phyloP scores from a whole-genome alignment of 1,284 basidiomycete genomes.

The Chondrostereum purpureum region DNA sequence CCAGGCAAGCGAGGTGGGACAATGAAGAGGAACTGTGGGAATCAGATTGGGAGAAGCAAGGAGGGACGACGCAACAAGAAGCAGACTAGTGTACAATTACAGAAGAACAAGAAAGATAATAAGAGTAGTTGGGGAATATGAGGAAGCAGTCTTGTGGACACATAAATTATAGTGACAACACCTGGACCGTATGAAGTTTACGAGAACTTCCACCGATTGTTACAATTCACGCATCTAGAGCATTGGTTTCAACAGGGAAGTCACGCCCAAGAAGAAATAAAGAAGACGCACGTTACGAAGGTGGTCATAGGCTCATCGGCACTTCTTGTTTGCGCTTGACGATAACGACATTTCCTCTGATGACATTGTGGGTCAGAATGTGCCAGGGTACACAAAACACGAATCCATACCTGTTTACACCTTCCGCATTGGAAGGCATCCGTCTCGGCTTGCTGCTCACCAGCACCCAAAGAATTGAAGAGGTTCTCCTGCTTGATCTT shows the following conservation, averaged over 20 bases:
- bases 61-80: too few relatives aligned
- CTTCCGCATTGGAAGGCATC: conserved; percentile 96
- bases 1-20: not conserved
- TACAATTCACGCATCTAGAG: conserved; percentile 16
- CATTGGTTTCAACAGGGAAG: conserved; percentile 1
- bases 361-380: conserved; percentile 5
- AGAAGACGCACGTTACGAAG: conserved; percentile 23
- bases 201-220: conserved; percentile 19
- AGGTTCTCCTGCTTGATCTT: conserved; percentile 86
- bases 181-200: conserved; percentile 6
- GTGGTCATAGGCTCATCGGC: conserved; percentile 95
- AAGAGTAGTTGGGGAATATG: not conserved
- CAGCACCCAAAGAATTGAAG: conserved; percentile 88
- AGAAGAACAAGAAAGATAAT: not conserved
- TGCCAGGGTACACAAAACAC: not conserved
- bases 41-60: not conserved
- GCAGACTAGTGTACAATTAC: not conserved
- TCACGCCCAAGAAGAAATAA: conserved; percentile 6
- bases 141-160: not conserved
- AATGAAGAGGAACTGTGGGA: not conserved
- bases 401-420: conserved; percentile 69
- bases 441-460: conserved; percentile 89
- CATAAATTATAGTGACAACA: not conserved
- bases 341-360: conserved; percentile 86
- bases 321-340: conserved; percentile 90